These are phyloP conservation scores for Fusarium continuum DNA, from an alignment of 2,329 filamentous ascomycete species.

Conservation along the genomic window DNA sequence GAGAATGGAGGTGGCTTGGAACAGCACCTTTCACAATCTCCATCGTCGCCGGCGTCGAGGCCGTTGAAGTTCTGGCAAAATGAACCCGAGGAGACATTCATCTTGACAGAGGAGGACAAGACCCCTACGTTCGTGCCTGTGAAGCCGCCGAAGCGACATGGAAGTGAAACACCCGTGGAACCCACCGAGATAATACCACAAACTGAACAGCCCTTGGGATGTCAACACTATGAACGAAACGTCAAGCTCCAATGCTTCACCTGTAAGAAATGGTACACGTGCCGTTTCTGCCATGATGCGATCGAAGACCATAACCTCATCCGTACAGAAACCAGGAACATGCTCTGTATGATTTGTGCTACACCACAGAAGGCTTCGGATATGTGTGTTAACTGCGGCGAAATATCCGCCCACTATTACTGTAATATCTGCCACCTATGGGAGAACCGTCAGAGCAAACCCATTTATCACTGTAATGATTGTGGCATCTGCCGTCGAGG, in stretches of 20 bases:
- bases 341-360: constrained; percentile 96
- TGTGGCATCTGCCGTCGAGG: constrained; percentile 96
- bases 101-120: constrained; percentile 68
- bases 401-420: constrained; percentile 86
- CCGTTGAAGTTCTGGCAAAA: constrained; percentile 69
- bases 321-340: constrained; percentile 86
- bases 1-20: constrained; percentile 35
- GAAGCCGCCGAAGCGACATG: constrained; percentile 57
- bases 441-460: constrained; percentile 91
- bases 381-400: constrained; percentile 78
- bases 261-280: constrained; percentile 93
- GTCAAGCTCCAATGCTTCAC: constrained; percentile 94
- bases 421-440: constrained; percentile 95
- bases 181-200: constrained; percentile 38
- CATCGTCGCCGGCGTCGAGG: constrained; percentile 54
- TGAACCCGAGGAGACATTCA: constrained; percentile 58
- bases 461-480: constrained; percentile 95
- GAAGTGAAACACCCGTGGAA: constrained; percentile 52
- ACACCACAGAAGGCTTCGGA: constrained; percentile 85
- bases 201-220: constrained; percentile 68
- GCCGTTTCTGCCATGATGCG: constrained; percentile 91
- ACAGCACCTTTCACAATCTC: constrained; percentile 52
- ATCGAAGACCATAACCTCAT: constrained; percentile 81
- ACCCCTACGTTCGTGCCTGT: constrained; percentile 72
- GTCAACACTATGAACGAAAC: constrained; percentile 92